Conservation (phyloP, 257 asterid genomes). For the Sherardia arvensis region DNA sequence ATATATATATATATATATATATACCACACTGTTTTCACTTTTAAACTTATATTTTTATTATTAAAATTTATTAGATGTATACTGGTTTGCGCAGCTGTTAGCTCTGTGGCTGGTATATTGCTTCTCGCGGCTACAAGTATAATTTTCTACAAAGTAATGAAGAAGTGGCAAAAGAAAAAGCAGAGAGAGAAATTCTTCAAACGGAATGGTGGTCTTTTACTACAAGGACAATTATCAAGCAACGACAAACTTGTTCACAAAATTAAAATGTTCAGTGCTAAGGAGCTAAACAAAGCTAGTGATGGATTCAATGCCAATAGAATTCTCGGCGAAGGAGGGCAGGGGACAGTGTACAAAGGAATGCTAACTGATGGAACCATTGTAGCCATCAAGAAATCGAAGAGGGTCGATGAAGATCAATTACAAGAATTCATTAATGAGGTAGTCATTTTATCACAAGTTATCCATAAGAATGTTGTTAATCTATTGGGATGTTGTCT, state of each 20-base stretch:
- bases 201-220: background rate
- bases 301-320: background rate
- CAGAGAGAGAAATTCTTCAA: background rate
- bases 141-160: background rate
- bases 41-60: too few species aligned
- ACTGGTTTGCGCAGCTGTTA: background rate
- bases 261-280: background rate
- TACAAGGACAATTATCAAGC: background rate
- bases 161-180: background rate
- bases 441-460: background rate
- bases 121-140: background rate
- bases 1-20: too few species aligned
- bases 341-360: background rate
- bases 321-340: background rate
- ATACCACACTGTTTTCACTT: too few species aligned
- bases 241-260: background rate
- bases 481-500: background rate
- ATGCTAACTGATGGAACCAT: background rate
- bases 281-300: background rate
- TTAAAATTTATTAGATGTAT: too few species aligned
- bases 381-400: background rate
- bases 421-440: background rate
- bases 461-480: background rate
- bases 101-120: background rate
- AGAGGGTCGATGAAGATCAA: background rate